Percentiles rank a stretch among this genome's conserved stretches.
These are phyloP conservation scores for Fraxinus americana DNA, from an alignment of 257 asterid genomes.

Conservation along the genomic window DNA sequence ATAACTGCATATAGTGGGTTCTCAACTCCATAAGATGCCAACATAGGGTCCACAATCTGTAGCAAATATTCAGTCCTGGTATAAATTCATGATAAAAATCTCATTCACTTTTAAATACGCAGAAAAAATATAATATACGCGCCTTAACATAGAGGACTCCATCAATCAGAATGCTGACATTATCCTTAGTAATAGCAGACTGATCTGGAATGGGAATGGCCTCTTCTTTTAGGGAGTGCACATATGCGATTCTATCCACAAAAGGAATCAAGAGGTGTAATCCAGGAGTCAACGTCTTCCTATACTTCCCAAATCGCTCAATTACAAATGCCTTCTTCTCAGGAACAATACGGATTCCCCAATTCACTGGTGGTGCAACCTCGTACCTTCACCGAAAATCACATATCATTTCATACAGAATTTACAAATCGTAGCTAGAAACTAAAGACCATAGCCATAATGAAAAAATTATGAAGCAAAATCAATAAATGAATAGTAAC, in stretches of 20 bases:
- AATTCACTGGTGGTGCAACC: conserved; percentile 59
- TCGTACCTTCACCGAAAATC: conserved; percentile 50
- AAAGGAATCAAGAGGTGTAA: conserved; percentile 77
- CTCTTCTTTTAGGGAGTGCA: conserved; percentile 82
- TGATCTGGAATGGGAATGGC: conserved; percentile 79
- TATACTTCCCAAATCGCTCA: conserved; percentile 87
- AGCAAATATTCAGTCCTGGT: background rate
- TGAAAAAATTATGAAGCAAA: background rate
- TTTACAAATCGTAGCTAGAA: background rate
- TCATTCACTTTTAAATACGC: conserved; percentile 10
- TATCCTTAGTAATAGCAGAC: conserved; percentile 88
- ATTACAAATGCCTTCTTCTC: conserved; percentile 79
- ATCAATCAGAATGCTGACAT: conserved; percentile 76
- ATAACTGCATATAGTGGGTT: conserved; percentile 79
- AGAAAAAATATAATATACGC: conserved; percentile 2
- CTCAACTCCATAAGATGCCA: conserved; percentile 96
- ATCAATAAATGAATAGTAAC: background rate
- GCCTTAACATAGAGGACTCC: conserved; percentile 92
- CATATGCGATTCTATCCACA: conserved; percentile 83
- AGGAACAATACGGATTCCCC: conserved; percentile 89
- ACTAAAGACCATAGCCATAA: background rate
- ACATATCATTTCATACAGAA: background rate
- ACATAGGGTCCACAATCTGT: conserved; percentile 85
- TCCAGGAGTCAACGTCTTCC: conserved; percentile 80
- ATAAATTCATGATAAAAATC: conserved; percentile 13